These are phyloP conservation scores for Colletotrichum sp. DNA, from an alignment of 2,329 filamentous ascomycete genomes.

Conservation along the genomic window DNA sequence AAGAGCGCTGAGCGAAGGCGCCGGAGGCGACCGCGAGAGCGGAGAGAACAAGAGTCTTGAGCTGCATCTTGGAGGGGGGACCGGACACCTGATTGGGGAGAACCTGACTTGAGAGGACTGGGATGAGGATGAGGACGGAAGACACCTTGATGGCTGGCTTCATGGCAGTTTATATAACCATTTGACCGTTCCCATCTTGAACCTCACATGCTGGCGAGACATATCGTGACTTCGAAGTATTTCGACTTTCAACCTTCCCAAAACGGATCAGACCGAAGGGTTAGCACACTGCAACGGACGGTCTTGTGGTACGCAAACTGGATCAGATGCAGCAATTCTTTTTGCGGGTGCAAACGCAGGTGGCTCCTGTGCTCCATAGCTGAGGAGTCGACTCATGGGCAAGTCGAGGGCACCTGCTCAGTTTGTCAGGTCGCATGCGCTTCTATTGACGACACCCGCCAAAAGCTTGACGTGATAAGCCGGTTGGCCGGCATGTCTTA, in stretches of 20 bases:
- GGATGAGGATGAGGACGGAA: background rate
- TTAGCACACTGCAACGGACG: background rate
- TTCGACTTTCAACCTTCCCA: constrained; percentile 7
- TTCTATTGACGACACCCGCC: background rate
- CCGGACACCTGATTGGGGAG: constrained; percentile 1
- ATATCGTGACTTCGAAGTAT: background rate
- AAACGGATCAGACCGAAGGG: background rate
- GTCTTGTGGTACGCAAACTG: background rate
- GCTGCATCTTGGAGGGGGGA: constrained; percentile 5
- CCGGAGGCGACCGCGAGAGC: constrained; percentile 14
- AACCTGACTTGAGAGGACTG: constrained; percentile 1
- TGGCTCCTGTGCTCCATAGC: background rate
- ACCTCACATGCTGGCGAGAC: background rate
- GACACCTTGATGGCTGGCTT: constrained; percentile 9
- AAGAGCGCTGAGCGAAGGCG: constrained; percentile 16
- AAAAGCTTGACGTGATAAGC: constrained; percentile 1
- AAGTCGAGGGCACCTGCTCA: background rate
- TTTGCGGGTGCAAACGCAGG: background rate
- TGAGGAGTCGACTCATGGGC: background rate
- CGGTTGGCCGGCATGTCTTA: background rate
- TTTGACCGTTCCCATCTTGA: background rate
- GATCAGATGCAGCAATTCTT: background rate
- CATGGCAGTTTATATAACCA: constrained; percentile 3
- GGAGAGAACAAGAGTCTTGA: constrained; percentile 17
- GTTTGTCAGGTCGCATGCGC: background rate